Conservation (phyloP, 2,329 filamentous ascomycete genomes). For the Blastomyces parvus region DNA sequence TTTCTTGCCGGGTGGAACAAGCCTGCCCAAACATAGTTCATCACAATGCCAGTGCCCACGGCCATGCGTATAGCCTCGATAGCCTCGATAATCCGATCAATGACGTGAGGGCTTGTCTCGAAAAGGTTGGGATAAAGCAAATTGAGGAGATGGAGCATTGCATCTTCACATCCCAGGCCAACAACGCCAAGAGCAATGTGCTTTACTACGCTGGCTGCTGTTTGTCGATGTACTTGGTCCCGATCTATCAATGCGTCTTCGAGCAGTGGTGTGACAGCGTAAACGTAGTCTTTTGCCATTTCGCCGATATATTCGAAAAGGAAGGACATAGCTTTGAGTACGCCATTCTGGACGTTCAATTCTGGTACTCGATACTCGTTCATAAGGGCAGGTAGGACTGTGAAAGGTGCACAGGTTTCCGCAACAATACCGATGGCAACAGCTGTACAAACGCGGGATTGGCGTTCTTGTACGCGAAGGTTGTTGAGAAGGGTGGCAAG, state of each 20-base stretch:
- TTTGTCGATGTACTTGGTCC: constrained; percentile 96
- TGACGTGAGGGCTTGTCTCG: constrained; percentile 95
- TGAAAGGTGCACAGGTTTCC: constrained; percentile 96
- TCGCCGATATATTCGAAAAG: constrained; percentile 99
- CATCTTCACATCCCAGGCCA: constrained; percentile 92
- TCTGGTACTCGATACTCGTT: constrained; percentile 98
- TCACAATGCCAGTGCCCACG: constrained; percentile 79
- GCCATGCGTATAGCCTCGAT: constrained; percentile 94
- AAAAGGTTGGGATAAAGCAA: constrained; percentile 94
- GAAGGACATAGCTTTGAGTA: constrained; percentile 93
- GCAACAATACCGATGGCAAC: constrained; percentile 98
- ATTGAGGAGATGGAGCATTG: constrained; percentile 96
- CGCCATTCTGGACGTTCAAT: constrained; percentile 97
- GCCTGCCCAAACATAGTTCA: constrained; percentile 98
- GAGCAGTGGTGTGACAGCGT: constrained; percentile 88
- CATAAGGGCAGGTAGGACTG: constrained; percentile 96
- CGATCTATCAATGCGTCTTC: constrained; percentile 96
- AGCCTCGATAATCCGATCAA: constrained; percentile 93
- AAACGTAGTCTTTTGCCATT: constrained; percentile 99
- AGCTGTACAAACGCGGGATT: constrained; percentile 95
- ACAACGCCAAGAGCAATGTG: constrained; percentile 97
- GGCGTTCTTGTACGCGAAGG: constrained; percentile 89
- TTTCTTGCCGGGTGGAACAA: constrained; percentile 95
- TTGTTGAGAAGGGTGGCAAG: constrained; percentile 94
- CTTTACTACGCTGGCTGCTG: constrained; percentile 92